Evolutionary conservation across 495 filamentous ascomycete species (phyloP), one percentile per base, ranked within the genome.

Genomic region (Paragyromitra xinjiangensis): DNA sequence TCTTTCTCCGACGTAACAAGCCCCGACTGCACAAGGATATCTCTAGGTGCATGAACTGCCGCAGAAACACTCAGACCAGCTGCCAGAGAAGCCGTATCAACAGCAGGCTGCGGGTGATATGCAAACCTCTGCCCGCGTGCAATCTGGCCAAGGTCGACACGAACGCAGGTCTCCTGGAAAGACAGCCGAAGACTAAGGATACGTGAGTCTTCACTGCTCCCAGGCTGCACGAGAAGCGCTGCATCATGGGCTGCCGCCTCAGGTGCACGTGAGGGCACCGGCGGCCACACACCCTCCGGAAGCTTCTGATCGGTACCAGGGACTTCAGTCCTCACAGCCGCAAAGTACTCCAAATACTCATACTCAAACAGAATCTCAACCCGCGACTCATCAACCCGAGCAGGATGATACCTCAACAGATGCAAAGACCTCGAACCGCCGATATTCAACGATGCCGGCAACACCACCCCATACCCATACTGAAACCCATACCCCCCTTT

Each of bases 101-200:
- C 1, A 22, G 61, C n/a, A 44, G 61, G 26, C 6, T 67, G 22
- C 29, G 45, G 64, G n/a, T n/a, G 45, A 39, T 67, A 67, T 51
- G 64, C 48, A 37, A 67, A 67, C 24, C 64, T 51, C 26, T 37
- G 44, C 19, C 64, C 64, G 6, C 64, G 44, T 39, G 64, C 64
- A 34, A 67, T 67, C 24, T 67, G 64, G 7, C 64, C 64, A 0
- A 67, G 64, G 29, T 67, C 64, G 26, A 67, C 45, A 5, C 64
- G 24, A 29, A n/a, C 6, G 9, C 26, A 11, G 8, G 24, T 51
- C 22, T 51, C 64, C 3, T n/a, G 8, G 14, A 53, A 53, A 26
- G 48, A 51, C 14, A 67, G n/a, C 26, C 55, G 45, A 26, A 67
- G 64, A 9, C 64, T 53, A 19, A 67, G n/a, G n/a, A 39, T 34